Base-by-base conservation (phyloP, 169 alveolate species). In the Plasmodium yoelii region DNA sequence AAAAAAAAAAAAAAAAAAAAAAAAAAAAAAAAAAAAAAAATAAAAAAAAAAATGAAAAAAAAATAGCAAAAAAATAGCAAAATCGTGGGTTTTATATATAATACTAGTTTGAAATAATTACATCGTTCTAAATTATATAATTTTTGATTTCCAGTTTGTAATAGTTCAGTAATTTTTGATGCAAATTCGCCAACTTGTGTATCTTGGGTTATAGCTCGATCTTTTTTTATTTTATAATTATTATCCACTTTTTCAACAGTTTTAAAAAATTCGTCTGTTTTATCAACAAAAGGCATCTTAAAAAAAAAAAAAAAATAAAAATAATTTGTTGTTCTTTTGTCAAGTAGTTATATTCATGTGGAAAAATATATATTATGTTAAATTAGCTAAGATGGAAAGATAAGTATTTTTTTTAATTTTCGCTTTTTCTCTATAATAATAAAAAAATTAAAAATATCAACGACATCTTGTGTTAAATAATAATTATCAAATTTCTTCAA, bases 141-240 rank as follows among this genome's bases (percentile, higher is more conserved):
- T 53, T 91, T 91, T 28, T 88, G 73, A 71, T 88, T 71, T 53
- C 93, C 90, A 53, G 90, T 63, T 55, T 87, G 91, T 73, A 91
- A 59, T 49, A 70, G 87, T 56, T 91, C 92, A 44, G 93, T 87
- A 12, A 91, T 73, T 73, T 91, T 92, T 8, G 94, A 91, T 3
- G 94, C 94, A 18, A 73, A 42, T 57, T 88, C 74, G 18, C 88
- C 75, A 22, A 91, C 91, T 42, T 91, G 89, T 3, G 93, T 91
- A 28, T 92, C 94, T 63, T 75, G 88, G 1, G 68, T 18, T 9
- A 64, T 67, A 49, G 44, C 63, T 67, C 88, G 44, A 15, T 34
- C 67, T 68, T 75, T 75, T 68, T 74, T 24, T n/a, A 75, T 46
- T n/a, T 75, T 67, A 28, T 61, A 61, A 68, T 63, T 75, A 34